Base-by-base conservation (phyloP, 2,329 filamentous ascomycete species). In the Pseudopithomyces chartarum region DNA sequence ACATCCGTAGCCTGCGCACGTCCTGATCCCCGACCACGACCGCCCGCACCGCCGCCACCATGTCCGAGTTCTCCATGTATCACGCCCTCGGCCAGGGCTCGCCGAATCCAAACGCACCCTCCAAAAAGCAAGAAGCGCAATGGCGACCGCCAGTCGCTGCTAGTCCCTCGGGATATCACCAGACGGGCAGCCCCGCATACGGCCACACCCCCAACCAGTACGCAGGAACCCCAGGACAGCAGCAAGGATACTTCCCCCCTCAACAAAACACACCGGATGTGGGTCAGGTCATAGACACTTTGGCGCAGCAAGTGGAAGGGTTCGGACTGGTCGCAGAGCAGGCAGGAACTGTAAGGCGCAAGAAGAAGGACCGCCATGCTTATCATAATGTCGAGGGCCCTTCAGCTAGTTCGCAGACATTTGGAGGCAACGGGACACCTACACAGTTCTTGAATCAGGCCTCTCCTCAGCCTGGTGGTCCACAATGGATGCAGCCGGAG, bases 361-460 rank as follows among this genome's bases (percentile, higher is more conserved):
- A 93, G 83, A 98, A 97, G 86, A 97, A 97, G 84, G 90, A 97
- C 74, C 87, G 92, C 57, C 94, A 98, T 78, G 94, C 93, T 61
- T 90, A 96, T 76, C 94, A 98, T 76, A 89, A 87, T 38, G 86
- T 98, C 52, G 91, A 94, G 62, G 86, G 90, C 20, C 83, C 88
- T 12, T 82, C 82, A 5, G 86, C 87, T 48, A 87, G 86, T 33
- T 86, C 88, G 6, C 87, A 90, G 69, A 80, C 86, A 11, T 90
- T 90, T 78, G 88, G 89, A 71, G 88, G 86, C 59, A 81, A 81
- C 22, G 81, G 84, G 17, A 79, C 82, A 10, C 81, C 84, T 8
- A 77, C 82, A 26, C 82, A 85, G 65, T 90, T 86, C 74, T 71
- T 88, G 50, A 88, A 88, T 66, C 73, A 74, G 40, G 66, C 64